Conservation (phyloP, 1,139 yeast genomes). For the Nakaseomyces bracarensis region DNA sequence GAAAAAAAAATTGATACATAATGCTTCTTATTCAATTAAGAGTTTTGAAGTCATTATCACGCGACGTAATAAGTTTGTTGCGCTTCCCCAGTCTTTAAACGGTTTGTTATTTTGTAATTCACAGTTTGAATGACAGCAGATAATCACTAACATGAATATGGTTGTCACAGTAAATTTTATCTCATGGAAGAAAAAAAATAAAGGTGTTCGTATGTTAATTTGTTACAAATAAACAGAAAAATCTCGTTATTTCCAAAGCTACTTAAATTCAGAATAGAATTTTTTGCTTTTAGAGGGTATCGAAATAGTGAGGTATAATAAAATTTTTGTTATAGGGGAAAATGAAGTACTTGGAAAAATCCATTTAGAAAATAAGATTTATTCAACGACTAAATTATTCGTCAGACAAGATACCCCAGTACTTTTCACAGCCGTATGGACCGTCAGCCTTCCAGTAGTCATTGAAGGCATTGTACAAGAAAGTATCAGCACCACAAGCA, state of each 20-base stretch:
- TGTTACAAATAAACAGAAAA: slow-evolving; percentile 5
- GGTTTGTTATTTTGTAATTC: too few relatives aligned
- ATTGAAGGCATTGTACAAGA: slow-evolving; percentile 65
- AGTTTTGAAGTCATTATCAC: background rate
- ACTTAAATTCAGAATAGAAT: background rate
- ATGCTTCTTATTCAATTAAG: background rate
- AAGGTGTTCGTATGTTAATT: slow-evolving; percentile 1
- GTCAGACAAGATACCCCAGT: slow-evolving; percentile 51
- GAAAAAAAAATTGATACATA: background rate
- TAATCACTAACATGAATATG: too few relatives aligned
- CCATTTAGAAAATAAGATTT: slow-evolving; percentile 7
- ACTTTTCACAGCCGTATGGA: slow-evolving; percentile 55
- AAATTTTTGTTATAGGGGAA: too few relatives aligned
- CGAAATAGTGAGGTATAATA: background rate
- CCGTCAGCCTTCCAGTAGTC: slow-evolving; percentile 76
- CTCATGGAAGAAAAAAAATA: background rate
- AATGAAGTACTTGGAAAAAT: background rate
- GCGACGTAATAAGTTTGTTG: too few relatives aligned
- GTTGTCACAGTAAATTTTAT: too few relatives aligned
- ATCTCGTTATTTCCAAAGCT: slow-evolving; percentile 2
- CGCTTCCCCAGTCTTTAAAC: background rate
- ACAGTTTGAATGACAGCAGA: too few relatives aligned
- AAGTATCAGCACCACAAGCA: slow-evolving; percentile 47
- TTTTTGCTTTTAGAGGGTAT: slow-evolving; percentile 2
- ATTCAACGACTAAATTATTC: too few relatives aligned